Evolutionary conservation across 805 yeast genomes (phyloP), one percentile per base, ranked within the genome.

Genomic region (Schwanniomyces polymorphus): DNA sequence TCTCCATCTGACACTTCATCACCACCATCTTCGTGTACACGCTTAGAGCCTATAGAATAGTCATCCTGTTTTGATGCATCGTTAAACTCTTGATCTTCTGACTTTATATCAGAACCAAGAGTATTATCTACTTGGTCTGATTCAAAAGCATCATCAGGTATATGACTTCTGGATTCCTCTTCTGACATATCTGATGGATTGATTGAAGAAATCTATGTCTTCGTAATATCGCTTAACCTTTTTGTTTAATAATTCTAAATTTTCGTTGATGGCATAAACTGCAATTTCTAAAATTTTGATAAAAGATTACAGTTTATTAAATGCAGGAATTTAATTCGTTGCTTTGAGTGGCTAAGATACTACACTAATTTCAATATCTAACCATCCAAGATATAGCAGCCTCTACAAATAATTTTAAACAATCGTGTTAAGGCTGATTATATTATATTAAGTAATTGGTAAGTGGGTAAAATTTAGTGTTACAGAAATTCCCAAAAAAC

Each of bases 31-130:
- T 47, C 51, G 12, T 38, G 41, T 14, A 38, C 43, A 35, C 54
- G 45, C 34, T 51, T 48, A 8, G 42, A 33, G 7, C 51, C 49
- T 34, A 38, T 41, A 6, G 26, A 4, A 33, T 41, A 29, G 7
- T 41, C 45, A 10, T 40, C 42, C 27, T 33, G 35, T 4, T 17
- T 21, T 33, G 42, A 48, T 18, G 26, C 33, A 31, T 48, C 41
- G 37, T 50, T 58, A 35, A 52, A 44, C 25, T 46, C 50, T 43
- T 54, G 56, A 31, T 51, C 42, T 37, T 51, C 56, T n/a, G 46
- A 51, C 39, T 52, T 46, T 33, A 49, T 38, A 35, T 38, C 48
- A 14, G 41, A 48, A 7, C 37, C 45, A 17, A 43, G 27, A 17
- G 38, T 27, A 26, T 27, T 38, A 16, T 41, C 47, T 8, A 41